Percentiles rank a stretch among this genome's conserved stretches.
phyloP scores from a whole-genome alignment of 116 monocot species.

The Phalaenopsis hybrid region DNA sequence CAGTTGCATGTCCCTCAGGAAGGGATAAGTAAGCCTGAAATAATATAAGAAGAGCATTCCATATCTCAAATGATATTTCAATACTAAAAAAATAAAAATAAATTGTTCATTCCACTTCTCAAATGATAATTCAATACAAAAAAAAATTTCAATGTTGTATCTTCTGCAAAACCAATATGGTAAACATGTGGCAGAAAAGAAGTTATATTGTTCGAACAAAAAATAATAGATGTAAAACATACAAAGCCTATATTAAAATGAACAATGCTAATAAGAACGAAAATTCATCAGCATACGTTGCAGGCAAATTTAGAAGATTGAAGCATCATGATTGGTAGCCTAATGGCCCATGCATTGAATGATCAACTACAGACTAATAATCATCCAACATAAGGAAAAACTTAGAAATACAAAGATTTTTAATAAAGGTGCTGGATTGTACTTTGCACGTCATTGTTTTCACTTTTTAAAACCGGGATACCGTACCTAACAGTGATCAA shows the following conservation, averaged over 20 bases:
- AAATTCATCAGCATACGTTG: not conserved
- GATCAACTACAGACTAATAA: too few species aligned
- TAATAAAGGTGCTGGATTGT: too few species aligned
- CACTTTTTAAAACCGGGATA: too few species aligned
- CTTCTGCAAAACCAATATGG: not conserved
- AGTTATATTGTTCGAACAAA: not conserved
- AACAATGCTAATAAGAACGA: not conserved
- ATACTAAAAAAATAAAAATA: not conserved
- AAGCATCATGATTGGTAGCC: not conserved
- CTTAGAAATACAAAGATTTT: too few species aligned
- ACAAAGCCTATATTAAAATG: not conserved
- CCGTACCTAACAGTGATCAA: too few species aligned
- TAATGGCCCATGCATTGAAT: not conserved
- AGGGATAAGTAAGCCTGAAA: conserved; percentile 93
- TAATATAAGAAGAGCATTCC: not conserved
- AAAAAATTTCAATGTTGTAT: not conserved
- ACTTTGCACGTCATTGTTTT: too few species aligned
- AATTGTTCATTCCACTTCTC: not conserved
- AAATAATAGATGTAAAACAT: conserved; percentile 1
- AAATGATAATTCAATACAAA: not conserved
- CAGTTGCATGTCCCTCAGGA: conserved; percentile 85
- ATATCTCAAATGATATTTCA: not conserved
- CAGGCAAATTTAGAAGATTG: not conserved
- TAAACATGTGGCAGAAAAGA: not conserved
- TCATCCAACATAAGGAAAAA: too few species aligned